Evolutionary conservation across 371 early-diverging fungal species (phyloP).

Genomic region (Massospora cicadina): DNA sequence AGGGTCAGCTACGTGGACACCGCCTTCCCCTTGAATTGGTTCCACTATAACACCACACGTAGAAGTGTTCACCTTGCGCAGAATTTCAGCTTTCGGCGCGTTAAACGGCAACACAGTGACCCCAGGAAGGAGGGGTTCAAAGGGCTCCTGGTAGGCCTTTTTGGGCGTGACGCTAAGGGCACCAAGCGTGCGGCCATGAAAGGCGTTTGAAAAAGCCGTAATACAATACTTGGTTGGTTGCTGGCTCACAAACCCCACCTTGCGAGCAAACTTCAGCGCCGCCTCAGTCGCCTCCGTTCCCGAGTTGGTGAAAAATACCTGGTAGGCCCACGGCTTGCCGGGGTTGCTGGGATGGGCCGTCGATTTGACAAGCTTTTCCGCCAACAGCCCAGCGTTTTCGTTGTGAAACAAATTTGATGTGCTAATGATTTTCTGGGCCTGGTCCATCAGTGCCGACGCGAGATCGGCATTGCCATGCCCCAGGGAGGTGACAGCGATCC

Average conservation of each 20-base stretch:
- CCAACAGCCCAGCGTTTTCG: constrained; percentile 50
- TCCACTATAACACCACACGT: constrained; percentile 88
- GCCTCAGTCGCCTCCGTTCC: constrained; percentile 88
- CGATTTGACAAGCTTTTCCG: constrained; percentile 38
- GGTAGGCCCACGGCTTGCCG: constrained; percentile 15
- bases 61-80: constrained; percentile 34
- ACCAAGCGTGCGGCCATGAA: constrained; percentile 91
- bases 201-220: constrained; percentile 68
- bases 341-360: constrained; percentile 16
- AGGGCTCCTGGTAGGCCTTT: constrained; percentile 81
- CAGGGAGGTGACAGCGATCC: constrained; percentile 78
- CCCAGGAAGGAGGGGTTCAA: constrained; percentile 75
- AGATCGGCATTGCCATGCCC: constrained; percentile 66
- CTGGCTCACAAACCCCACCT: constrained; percentile 35
- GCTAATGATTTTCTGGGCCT: constrained; percentile 56
- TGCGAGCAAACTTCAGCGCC: constrained; percentile 86
- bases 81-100: constrained; percentile 25
- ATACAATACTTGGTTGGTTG: constrained; percentile 29
- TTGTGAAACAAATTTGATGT: constrained; percentile 71
- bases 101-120: constrained; percentile 52
- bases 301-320: constrained; percentile 75
- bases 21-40: constrained; percentile 94
- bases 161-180: constrained; percentile 79
- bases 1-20: constrained; percentile 44
- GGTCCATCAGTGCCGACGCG: constrained; percentile 45